These are phyloP conservation scores for Hippophae gyantsensis DNA, from an alignment of 306 rosid genomes.

Conservation along the genomic window DNA sequence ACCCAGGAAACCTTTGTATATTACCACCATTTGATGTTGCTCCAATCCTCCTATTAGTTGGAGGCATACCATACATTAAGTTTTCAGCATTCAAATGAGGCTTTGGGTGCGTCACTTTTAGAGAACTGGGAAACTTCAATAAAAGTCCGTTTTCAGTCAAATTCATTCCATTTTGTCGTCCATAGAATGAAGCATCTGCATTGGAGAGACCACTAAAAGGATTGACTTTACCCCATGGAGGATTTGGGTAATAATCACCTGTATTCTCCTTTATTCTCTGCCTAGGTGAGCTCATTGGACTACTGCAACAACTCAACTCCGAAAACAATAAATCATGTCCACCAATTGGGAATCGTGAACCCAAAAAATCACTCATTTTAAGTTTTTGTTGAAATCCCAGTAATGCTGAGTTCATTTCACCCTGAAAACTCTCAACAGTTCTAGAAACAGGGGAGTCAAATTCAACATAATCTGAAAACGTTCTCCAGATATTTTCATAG, in stretches of 20 bases:
- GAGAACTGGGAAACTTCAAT: constrained; percentile 16
- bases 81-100: constrained; percentile 21
- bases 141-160: constrained; percentile 19
- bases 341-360: constrained; percentile 10
- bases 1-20: constrained; percentile 16
- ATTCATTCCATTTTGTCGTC: constrained; percentile 21
- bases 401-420: constrained; percentile 19
- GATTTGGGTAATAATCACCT: constrained; percentile 13
- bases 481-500: constrained; percentile 16
- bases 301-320: constrained; percentile 20
- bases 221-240: constrained; percentile 10
- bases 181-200: constrained; percentile 18
- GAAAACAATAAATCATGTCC: constrained; percentile 11
- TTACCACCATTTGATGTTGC: constrained; percentile 22
- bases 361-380: constrained; percentile 17
- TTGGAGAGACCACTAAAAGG: constrained; percentile 21
- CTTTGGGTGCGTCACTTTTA: constrained; percentile 14
- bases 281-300: constrained; percentile 23
- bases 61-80: constrained; percentile 3
- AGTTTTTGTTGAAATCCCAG: constrained; percentile 17
- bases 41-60: constrained; percentile 25
- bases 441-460: constrained; percentile 18
- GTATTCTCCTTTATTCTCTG: constrained; percentile 18
- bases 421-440: constrained; percentile 10
- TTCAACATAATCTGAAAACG: constrained; percentile 12